Base-by-base conservation (phyloP, 768 basidiomycete genomes). In the Mycena leptocephala region DNA sequence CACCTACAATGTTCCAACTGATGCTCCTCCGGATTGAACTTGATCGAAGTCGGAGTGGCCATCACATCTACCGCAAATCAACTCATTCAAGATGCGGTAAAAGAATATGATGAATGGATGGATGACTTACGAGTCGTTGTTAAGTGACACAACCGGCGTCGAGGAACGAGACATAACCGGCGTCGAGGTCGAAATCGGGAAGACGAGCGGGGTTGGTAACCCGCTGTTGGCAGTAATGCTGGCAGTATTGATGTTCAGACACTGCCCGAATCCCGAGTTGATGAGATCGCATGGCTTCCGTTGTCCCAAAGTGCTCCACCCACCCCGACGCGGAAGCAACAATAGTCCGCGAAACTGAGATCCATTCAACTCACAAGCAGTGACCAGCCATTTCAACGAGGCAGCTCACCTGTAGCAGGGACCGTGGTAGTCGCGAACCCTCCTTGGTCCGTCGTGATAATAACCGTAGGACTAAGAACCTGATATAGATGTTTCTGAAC, bases 291-390 rank as follows among this genome's bases (percentile, higher is more conserved):
- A 70, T 70, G 22, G 13, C n/a, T n/a, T n/a, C n/a, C n/a, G n/a
- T 24, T 7, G 67, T 6, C 28, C 18, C 14, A 22, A 28, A 56
- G 9, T 11, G 7, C 35, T 69, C 67, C 26, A 37, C 22, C 51
- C 53, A 69, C 8, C 53, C 67, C 13, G 67, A 69, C 6, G 32
- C 67, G 11, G 67, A 69, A 20, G 28, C 35, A 32, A 69, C 35
- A n/a, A 69, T 58, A 2, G 67, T 69, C 37, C 67, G 48, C 26
- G 48, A 5, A 43, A 24, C 24, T n/a, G n/a, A 53, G 16, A 53
- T 2, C 14, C 5, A 24, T 53, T 5, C 5, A 24, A 26, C 16
- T 20, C 26, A 4, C 13, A 10, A 7, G 13, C 14, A 5, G 2
- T 30, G 24, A 13, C 32, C 20, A 32, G n/a, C n/a, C n/a, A 35